Evolutionary conservation across 192 early-diverging fungal species (phyloP).

Genomic region (Coemansia sp.): DNA sequence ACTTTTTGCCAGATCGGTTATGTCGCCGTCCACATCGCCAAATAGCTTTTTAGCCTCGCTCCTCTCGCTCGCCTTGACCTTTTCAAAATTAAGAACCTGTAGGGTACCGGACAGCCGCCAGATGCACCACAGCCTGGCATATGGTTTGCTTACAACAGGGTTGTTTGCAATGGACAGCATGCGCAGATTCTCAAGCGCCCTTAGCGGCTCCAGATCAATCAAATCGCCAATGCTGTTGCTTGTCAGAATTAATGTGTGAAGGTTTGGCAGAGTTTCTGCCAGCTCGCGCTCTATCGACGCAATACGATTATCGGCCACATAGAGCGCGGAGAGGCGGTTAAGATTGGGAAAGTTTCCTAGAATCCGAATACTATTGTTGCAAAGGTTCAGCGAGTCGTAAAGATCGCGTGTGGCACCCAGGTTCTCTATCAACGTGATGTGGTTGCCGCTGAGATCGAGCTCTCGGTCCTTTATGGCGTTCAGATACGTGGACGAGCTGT

Average conservation of each 20-base stretch:
- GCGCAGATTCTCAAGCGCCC: conserved; percentile 43
- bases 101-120: conserved; percentile 66
- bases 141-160: conserved; percentile 74
- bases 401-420: conserved; percentile 90
- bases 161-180: conserved; percentile 82
- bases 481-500: conserved; percentile 62
- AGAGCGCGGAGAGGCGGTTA: conserved; percentile 65
- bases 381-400: conserved; percentile 90
- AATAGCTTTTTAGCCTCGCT: conserved; percentile 77
- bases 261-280: conserved; percentile 65
- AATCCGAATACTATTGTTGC: conserved; percentile 83
- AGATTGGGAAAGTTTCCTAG: conserved; percentile 88
- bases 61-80: conserved; percentile 73
- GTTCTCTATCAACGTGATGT: conserved; percentile 92
- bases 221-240: conserved; percentile 85
- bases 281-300: conserved; percentile 68
- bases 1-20: conserved; percentile 60
- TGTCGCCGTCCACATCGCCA: conserved; percentile 58
- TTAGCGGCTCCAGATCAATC: conserved; percentile 78
- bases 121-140: conserved; percentile 84
- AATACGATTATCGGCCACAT: conserved; percentile 89
- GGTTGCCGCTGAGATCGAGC: conserved; percentile 82
- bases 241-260: conserved; percentile 76
- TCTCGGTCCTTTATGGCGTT: conserved; percentile 90
- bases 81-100: conserved; percentile 83